phyloP scores from a whole-genome alignment of 140 eudicot species.

The Flaveria floridana region DNA sequence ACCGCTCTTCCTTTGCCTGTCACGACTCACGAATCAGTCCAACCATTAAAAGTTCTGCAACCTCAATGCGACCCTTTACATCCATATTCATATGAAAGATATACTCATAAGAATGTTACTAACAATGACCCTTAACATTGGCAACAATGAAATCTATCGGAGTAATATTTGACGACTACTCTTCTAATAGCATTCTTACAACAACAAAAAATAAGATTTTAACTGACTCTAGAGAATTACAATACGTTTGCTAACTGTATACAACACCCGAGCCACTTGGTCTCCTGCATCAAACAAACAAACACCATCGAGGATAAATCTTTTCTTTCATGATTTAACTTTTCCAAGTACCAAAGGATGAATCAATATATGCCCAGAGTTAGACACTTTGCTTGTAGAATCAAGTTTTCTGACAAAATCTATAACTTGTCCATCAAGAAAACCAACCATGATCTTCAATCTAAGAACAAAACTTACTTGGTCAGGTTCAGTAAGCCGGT shows the following conservation, averaged over 20 bases:
- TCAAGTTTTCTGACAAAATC: background rate
- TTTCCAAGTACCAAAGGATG: background rate
- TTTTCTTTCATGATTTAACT: background rate
- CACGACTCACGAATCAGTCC: too few species aligned
- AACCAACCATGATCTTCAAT: background rate
- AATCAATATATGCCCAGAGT: background rate
- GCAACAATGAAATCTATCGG: too few species aligned
- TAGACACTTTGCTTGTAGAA: slow-evolving; percentile 7
- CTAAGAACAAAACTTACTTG: background rate
- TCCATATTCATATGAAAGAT: too few species aligned
- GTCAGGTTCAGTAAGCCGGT: slow-evolving; percentile 41
- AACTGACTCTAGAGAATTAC: too few species aligned
- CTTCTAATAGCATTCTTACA: too few species aligned
- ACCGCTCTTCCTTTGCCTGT: too few species aligned
- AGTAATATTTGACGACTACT: too few species aligned
- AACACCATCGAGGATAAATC: background rate
- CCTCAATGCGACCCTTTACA: too few species aligned
- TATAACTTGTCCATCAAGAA: background rate
- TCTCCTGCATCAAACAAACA: slow-evolving; percentile 5
- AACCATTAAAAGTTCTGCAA: too few species aligned
- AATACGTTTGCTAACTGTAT: background rate
- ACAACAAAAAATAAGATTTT: too few species aligned
- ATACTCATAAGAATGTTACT: too few species aligned
- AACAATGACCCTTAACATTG: too few species aligned
- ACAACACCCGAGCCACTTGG: background rate